Evolutionary conservation across 2,329 filamentous ascomycete genomes (phyloP).

Genomic region (Colletotrichum sp.): DNA sequence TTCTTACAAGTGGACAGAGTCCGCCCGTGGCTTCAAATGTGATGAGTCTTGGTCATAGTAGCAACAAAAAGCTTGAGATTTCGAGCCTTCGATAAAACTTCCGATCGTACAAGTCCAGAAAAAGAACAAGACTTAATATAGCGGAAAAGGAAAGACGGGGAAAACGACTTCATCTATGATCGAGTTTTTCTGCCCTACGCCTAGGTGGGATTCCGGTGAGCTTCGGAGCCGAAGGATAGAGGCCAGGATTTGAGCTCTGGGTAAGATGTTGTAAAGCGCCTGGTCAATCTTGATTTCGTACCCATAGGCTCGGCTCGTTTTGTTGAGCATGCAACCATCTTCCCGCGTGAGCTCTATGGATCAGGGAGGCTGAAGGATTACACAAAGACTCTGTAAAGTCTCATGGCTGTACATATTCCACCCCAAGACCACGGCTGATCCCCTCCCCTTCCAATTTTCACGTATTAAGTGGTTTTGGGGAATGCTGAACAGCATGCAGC

Average conservation of each 20-base stretch:
- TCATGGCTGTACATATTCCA: not conserved
- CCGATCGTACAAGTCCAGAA: not conserved
- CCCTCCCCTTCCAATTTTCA: not conserved
- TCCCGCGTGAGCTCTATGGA: not conserved
- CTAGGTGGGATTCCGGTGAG: not conserved
- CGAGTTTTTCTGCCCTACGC: not conserved
- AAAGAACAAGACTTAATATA: not conserved
- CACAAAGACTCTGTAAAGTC: not conserved
- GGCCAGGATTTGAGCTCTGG: not conserved
- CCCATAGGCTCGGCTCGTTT: not conserved
- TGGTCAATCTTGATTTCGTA: no score
- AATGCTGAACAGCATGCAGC: not conserved
- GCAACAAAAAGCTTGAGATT: not conserved
- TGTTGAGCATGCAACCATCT: not conserved
- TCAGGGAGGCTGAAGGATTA: not conserved
- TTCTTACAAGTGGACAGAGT: not conserved
- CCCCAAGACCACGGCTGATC: not conserved
- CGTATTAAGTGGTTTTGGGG: not conserved
- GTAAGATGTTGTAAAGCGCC: not conserved
- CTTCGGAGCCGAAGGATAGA: not conserved
- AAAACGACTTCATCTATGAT: fast-evolving
- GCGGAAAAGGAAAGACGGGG: not conserved
- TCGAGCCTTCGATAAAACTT: not conserved
- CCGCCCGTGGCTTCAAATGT: not conserved
- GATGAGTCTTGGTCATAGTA: not conserved